phyloP scores from a whole-genome alignment of 306 rosid genomes.

The Malus orientalis region DNA sequence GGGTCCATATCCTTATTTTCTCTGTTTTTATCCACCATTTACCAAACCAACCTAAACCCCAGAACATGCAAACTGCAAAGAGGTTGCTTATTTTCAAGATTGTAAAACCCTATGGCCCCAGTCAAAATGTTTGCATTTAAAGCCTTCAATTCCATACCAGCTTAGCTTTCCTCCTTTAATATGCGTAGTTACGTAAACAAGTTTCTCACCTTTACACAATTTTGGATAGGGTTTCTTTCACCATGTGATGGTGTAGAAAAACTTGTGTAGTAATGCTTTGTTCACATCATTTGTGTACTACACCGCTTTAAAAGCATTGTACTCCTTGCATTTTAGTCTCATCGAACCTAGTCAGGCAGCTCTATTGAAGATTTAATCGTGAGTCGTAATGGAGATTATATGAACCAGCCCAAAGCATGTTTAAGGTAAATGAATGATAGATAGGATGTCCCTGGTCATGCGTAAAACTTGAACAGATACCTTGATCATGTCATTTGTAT shows the following conservation, averaged over 20 bases:
- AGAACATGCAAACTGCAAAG: slow-evolving; percentile 39
- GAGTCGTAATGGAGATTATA: too few species aligned
- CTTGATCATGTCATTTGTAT: too few species aligned
- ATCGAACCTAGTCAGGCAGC: too few species aligned
- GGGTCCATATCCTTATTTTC: slow-evolving; percentile 27
- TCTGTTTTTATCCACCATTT: slow-evolving; percentile 18
- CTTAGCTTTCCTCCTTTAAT: background rate
- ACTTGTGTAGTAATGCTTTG: too few species aligned
- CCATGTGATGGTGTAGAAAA: background rate
- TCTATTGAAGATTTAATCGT: too few species aligned
- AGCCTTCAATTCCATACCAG: background rate
- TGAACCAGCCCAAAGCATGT: too few species aligned
- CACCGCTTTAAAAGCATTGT: too few species aligned
- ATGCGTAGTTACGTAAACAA: background rate
- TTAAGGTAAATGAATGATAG: too few species aligned
- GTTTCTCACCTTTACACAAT: background rate
- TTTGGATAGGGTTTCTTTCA: background rate
- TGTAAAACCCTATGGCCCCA: slow-evolving; percentile 18
- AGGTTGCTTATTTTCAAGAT: slow-evolving; percentile 20
- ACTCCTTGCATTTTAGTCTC: too few species aligned
- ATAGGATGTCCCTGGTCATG: too few species aligned
- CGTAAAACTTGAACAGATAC: too few species aligned
- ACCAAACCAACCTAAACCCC: slow-evolving; percentile 28
- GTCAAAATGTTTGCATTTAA: background rate
- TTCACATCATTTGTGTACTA: too few species aligned